Evolutionary conservation across 2,329 filamentous ascomycete genomes (phyloP).

Genomic region (Aureobasidium sp.): DNA sequence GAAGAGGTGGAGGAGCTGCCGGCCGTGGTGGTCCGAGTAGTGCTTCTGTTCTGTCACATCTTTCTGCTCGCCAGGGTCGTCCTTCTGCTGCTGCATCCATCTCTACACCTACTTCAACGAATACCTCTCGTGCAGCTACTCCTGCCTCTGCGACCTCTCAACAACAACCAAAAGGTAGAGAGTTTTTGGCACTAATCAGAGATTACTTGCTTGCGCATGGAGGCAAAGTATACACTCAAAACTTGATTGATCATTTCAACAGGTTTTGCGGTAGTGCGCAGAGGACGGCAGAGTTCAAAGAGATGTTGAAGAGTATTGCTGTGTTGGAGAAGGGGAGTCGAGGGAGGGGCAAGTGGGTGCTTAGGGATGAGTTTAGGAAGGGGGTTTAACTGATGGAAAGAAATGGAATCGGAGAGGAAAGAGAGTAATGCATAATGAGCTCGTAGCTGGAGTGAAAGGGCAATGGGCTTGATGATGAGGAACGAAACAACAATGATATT

Average conservation of each 20-base stretch:
- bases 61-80: constrained; percentile 45
- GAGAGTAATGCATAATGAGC: not conserved
- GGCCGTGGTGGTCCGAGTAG: constrained; percentile 35
- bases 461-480: not conserved
- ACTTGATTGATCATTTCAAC: constrained; percentile 92
- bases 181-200: constrained; percentile 66
- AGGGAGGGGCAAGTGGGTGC: constrained; percentile 61
- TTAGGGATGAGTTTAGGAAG: constrained; percentile 62
- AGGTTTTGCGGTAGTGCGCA: constrained; percentile 75
- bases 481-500: not conserved
- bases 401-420: no score
- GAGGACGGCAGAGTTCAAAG: constrained; percentile 82
- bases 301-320: constrained; percentile 81
- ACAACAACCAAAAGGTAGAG: constrained; percentile 40
- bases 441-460: not conserved
- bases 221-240: constrained; percentile 82
- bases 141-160: constrained; percentile 25
- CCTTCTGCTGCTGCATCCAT: constrained; percentile 30
- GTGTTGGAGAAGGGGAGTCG: constrained; percentile 65
- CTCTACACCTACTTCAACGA: constrained; percentile 35
- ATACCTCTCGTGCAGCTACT: constrained; percentile 31
- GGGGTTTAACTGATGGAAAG: not conserved
- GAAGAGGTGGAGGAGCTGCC: constrained; percentile 35
- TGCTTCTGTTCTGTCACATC: constrained; percentile 47
- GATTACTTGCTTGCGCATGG: constrained; percentile 83